Conservation (phyloP, 768 basidiomycete genomes). For the Xerocomellus intermedius region DNA sequence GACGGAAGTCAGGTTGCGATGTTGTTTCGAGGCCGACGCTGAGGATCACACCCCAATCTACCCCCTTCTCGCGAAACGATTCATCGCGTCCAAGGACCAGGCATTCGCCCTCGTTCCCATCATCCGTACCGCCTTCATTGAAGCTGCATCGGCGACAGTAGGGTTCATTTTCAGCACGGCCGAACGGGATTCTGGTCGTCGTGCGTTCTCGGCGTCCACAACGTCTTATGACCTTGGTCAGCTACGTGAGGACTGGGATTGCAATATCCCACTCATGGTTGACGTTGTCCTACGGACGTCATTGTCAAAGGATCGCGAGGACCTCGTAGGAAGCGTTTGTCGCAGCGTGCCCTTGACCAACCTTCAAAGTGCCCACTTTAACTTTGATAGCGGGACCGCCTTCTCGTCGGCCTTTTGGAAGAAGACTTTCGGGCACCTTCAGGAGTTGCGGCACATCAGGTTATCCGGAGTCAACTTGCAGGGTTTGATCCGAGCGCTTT, state of each 20-base stretch:
- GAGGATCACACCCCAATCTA: constrained; percentile 10
- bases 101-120: background rate
- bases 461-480: constrained; percentile 6
- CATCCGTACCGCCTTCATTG: constrained; percentile 13
- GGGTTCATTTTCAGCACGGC: constrained; percentile 19
- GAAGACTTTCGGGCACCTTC: constrained; percentile 14
- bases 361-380: constrained; percentile 11
- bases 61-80: constrained; percentile 17
- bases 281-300: constrained; percentile 13
- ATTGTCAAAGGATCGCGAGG: constrained; percentile 9
- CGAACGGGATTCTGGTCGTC: constrained; percentile 7
- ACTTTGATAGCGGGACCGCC: constrained; percentile 3
- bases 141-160: constrained; percentile 7
- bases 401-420: constrained; percentile 19
- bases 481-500: constrained; percentile 11
- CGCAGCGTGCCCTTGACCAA: constrained; percentile 10
- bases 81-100: constrained; percentile 4
- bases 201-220: constrained; percentile 7
- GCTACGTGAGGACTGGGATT: constrained; percentile 18
- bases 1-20: constrained; percentile 19
- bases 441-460: constrained; percentile 12
- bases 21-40: constrained; percentile 3
- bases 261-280: constrained; percentile 18
- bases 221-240: constrained; percentile 3
- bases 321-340: constrained; percentile 11